Evolutionary conservation across 2,329 filamentous ascomycete genomes (phyloP), one percentile per base, ranked within the genome.

Genomic region (Neobulgaria alba): DNA sequence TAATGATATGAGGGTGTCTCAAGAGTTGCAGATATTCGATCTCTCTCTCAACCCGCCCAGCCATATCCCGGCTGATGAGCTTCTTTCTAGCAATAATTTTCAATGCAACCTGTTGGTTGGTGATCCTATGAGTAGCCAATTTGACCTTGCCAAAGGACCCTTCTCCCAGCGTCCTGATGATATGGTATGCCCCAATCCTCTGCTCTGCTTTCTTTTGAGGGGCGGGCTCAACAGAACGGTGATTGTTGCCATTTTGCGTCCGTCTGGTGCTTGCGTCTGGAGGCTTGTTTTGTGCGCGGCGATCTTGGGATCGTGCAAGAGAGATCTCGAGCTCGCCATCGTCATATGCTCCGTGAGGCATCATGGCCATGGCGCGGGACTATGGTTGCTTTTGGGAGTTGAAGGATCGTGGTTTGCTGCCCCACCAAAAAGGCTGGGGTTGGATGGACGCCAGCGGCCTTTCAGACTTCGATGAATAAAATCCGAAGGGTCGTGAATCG

Each of bases 61-160:
- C 89, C 92, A 98, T 96, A 64, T 98, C 92, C 58, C 90, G 76
- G 54, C 89, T 96, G 55, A 95, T 87, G 58, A 98, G 75, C 69
- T 95, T 94, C 69, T 92, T 92, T 52, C 92, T 78, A 31, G 88
- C 85, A 58, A 98, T 98, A 60, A 96, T 95, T 73, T 98, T 98
- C 60, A 98, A 75, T 19, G 92, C 92, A 37, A 98, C 92, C 67
- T 95, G 86, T 64, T 96, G 89, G 50, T 85, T 85, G 52, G 86
- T 96, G 53, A 88, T 80, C 57, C 87, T 80, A 61, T 98, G 92
- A 31, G 89, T 84, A 16, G 92, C 92, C 55, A 98, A 77, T 71
- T 96, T 96, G 62, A 98, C 92, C 68, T 98, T 98, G 56, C 92
- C 92, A 62, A 98, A 98, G 2, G 89, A 95, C 34, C 92, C 92